Evolutionary conservation across 805 yeast species (phyloP), one percentile per base, ranked within the genome.

Genomic region (Ogataea glucozyma): DNA sequence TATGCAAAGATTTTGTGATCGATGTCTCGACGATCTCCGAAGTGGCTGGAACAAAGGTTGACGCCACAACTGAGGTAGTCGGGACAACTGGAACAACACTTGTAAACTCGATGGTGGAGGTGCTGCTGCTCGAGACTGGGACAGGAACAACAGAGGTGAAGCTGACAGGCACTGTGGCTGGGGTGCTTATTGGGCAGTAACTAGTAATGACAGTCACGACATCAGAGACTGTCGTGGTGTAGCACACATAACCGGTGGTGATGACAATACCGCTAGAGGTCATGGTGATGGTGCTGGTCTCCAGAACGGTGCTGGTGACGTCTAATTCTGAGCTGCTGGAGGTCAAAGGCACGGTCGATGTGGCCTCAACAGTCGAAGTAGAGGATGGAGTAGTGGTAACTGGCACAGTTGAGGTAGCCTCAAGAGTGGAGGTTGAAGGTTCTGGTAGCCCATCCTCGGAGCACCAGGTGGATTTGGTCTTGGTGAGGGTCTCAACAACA

Each of bases 371-470:
- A 10, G 36, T 9, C n/a, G 2, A n/a, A 4, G 36, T 21, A 9
- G 27, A 12, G 6, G 18, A 19, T 11, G 27, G 19, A 12, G 36
- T 34, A 30, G 37, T 12, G 41, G 42, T 9, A 9, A 13, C 16
- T 13, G 41, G 21, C 3, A 32, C 5, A 6, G 33, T 12, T 4
- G 40, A 23, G 14, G 27, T 37, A n/a, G 31, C 11, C 41, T 13
- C n/a, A 23, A 16, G 2, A 11, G 16, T 31, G 6, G 38, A 18
- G 17, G 33, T 14, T 6, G 27, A 24, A n/a, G n/a, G n/a, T n/a
- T n/a, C n/a, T n/a, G n/a, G n/a, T n/a, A n/a, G n/a, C n/a, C 23
- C 37, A 26, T 33, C 31, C 13, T 44, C 45, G 11, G 36, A 24
- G 19, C 41, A 40, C 26, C 27, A 38, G 6, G 40, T 30, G 10